Conservation (phyloP, 345 rosid species). For the Lumnitzera racemosa region DNA sequence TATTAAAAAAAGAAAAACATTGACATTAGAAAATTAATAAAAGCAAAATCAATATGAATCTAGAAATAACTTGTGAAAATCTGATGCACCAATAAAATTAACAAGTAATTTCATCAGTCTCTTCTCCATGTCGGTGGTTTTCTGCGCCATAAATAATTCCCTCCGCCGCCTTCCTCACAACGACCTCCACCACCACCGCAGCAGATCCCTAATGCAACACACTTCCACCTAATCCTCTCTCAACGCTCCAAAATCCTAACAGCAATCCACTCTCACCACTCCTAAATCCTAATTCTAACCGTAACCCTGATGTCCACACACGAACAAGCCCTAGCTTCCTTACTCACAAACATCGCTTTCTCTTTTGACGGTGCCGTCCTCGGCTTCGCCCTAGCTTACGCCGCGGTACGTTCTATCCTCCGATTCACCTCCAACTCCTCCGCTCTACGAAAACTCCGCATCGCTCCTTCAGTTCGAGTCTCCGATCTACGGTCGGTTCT, state of each 20-base stretch:
- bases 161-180: too few relatives aligned
- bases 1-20: too few relatives aligned
- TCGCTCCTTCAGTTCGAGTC: conserved; percentile 41
- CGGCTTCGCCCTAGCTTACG: conserved; percentile 61
- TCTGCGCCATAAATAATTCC: too few relatives aligned
- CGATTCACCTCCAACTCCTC: conserved; percentile 37
- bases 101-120: too few relatives aligned
- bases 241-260: background rate
- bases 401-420: conserved; percentile 51
- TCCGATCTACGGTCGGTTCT: conserved; percentile 67
- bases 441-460: conserved; percentile 45
- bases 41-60: too few relatives aligned
- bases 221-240: background rate
- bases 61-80: too few relatives aligned
- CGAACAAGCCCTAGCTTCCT: conserved; percentile 49
- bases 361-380: conserved; percentile 89
- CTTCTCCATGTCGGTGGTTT: too few relatives aligned
- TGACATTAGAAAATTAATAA: too few relatives aligned
- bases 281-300: too few relatives aligned
- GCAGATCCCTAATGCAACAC: background rate
- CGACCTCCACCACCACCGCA: background rate
- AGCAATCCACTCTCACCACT: background rate
- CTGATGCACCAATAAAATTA: too few relatives aligned
- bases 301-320: conserved; percentile 49
- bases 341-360: conserved; percentile 52